Evolutionary conservation across 306 rosid species (phyloP).

Genomic region (Castanospermum australe): DNA sequence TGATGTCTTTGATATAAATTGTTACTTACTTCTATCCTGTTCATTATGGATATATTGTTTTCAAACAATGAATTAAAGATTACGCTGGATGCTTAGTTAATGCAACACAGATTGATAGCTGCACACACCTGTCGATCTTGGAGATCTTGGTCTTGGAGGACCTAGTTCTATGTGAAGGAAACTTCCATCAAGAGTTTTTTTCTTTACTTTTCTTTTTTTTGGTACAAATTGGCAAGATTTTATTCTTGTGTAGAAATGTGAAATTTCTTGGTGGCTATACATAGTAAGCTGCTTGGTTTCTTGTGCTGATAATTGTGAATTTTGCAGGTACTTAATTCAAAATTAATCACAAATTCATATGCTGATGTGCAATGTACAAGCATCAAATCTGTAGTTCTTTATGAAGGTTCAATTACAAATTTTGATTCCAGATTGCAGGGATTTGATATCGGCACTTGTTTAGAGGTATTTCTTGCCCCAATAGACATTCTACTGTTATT

Average conservation of each 20-base stretch:
- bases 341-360: conserved; percentile 51
- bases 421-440: conserved; percentile 69
- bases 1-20: conserved; percentile 9
- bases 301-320: conserved; percentile 24
- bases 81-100: conserved; percentile 18
- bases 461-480: conserved; percentile 66
- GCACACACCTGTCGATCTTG: conserved; percentile 7
- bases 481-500: neutral
- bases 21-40: neutral
- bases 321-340: conserved; percentile 77
- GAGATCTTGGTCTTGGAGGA: conserved; percentile 12
- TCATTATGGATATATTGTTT: neutral
- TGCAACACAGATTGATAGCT: neutral
- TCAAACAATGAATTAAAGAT: conserved; percentile 5
- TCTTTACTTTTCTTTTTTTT: too few relatives aligned
- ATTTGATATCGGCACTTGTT: conserved; percentile 94
- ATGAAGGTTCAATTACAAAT: conserved; percentile 83
- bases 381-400: conserved; percentile 66
- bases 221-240: too few relatives aligned
- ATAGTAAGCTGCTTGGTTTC: conserved; percentile 25
- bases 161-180: conserved; percentile 1
- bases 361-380: conserved; percentile 28
- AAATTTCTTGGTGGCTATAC: neutral
- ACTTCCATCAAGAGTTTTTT: neutral
- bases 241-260: neutral